A percentile compares a stretch with the other conserved stretches of the same genome.
phyloP scores from a whole-genome alignment of 2,329 filamentous ascomycete genomes.

The Colletotrichum sp. region DNA sequence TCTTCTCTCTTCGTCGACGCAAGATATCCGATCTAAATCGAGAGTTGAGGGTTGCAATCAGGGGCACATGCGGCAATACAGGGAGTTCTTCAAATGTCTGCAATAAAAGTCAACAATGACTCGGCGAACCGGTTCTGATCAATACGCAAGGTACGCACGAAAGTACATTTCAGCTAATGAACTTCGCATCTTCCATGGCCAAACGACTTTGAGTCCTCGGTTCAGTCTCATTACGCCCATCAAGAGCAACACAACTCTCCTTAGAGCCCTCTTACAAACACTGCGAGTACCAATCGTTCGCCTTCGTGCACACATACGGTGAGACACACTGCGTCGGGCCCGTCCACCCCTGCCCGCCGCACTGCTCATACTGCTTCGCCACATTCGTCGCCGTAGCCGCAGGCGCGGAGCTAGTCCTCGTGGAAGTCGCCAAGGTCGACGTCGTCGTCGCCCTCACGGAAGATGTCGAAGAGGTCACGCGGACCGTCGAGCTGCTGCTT shows the following conservation, averaged over 20 bases:
- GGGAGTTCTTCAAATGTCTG: background rate
- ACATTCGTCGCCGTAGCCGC: slow-evolving; percentile 8
- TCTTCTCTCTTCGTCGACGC: fast-evolving
- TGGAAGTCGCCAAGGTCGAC: background rate
- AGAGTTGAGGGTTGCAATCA: background rate
- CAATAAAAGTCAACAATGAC: background rate
- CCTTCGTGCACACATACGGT: slow-evolving; percentile 40
- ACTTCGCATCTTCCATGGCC: background rate
- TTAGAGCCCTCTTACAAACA: slow-evolving; percentile 36
- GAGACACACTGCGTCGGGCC: slow-evolving; percentile 44
- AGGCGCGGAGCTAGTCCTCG: slow-evolving; percentile 11
- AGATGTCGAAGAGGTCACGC: background rate
- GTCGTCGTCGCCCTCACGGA: background rate
- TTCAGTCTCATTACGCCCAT: background rate
- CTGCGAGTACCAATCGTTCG: slow-evolving; percentile 47
- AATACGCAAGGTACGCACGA: background rate
- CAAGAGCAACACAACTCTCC: background rate
- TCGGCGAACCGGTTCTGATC: background rate
- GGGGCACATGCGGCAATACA: background rate
- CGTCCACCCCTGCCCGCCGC: slow-evolving; percentile 43
- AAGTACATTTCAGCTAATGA: background rate
- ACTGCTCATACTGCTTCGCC: slow-evolving; percentile 36
- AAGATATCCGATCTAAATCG: background rate
- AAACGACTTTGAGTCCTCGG: background rate
- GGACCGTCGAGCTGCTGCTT: background rate